These are phyloP conservation scores for Linum usitatissimum DNA, from an alignment of 345 rosid genomes.

Conservation along the genomic window DNA sequence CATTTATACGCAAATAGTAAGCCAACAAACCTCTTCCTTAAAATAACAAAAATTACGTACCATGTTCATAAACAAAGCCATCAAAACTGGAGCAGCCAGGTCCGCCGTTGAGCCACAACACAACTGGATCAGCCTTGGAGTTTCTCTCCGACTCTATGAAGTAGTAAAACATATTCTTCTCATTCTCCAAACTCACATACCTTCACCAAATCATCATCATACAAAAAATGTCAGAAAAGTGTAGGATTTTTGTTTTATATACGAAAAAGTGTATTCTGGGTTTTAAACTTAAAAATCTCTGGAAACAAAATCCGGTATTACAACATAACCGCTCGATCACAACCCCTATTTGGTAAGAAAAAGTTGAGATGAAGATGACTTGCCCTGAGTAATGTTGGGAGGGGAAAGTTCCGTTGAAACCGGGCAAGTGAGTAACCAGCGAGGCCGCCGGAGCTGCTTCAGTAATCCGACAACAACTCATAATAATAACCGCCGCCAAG, in stretches of 20 bases:
- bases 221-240: no score
- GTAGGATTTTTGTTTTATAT: no score
- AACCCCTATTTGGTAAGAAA: no score
- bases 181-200: slow-evolving; percentile 30
- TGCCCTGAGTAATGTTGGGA: slow-evolving; percentile 34
- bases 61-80: slow-evolving; percentile 27
- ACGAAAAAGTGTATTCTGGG: no score
- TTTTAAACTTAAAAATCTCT: no score
- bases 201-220: slow-evolving; percentile 2
- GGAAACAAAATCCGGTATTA: no score
- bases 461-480: neutral
- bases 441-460: slow-evolving; percentile 24
- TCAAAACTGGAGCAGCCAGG: slow-evolving; percentile 33
- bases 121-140: slow-evolving; percentile 20
- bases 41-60: no score
- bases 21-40: no score
- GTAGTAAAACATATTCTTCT: slow-evolving; percentile 33
- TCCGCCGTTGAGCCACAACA: slow-evolving; percentile 33
- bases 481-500: neutral
- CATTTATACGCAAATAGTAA: no score
- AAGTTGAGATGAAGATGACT: neutral
- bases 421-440: slow-evolving; percentile 22
- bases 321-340: no score
- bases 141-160: slow-evolving; percentile 22
- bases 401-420: slow-evolving; percentile 27